These are phyloP conservation scores for Zalaria sp. DNA, from an alignment of 2,329 filamentous ascomycete species.

Conservation along the genomic window DNA sequence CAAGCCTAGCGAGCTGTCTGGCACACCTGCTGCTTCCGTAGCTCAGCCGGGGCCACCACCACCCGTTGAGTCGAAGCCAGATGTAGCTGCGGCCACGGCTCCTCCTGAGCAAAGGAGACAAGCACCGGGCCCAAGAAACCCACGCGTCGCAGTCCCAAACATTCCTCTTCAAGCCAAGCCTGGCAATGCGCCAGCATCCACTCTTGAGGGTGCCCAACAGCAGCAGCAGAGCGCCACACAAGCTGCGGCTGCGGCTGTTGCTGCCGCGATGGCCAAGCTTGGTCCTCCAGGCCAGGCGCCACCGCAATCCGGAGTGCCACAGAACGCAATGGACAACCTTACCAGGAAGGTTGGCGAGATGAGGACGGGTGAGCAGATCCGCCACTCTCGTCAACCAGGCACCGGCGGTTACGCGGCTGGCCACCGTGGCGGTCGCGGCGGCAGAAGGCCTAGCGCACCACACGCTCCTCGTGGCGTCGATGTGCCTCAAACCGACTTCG, in stretches of 20 bases:
- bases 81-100: conserved; percentile 41
- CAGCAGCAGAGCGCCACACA: conserved; percentile 52
- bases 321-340: conserved; percentile 51
- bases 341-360: conserved; percentile 65
- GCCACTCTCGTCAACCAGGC: conserved; percentile 33
- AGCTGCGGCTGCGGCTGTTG: conserved; percentile 63
- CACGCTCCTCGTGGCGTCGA: conserved; percentile 48
- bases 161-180: conserved; percentile 23
- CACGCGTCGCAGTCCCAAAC: conserved; percentile 46
- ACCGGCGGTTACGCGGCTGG: conserved; percentile 24
- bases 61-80: conserved; percentile 55
- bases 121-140: conserved; percentile 28
- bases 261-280: conserved; percentile 65
- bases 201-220: conserved; percentile 10
- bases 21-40: conserved; percentile 26
- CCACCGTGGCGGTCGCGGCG: conserved; percentile 26
- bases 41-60: conserved; percentile 43
- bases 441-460: conserved; percentile 14
- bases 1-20: conserved; percentile 20
- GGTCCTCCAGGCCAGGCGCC: conserved; percentile 15
- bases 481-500: conserved; percentile 80
- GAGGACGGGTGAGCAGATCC: conserved; percentile 45
- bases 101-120: conserved; percentile 29
- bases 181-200: conserved; percentile 17
- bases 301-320: conserved; percentile 14